phyloP scores from a whole-genome alignment of 2,329 filamentous ascomycete genomes.

The Coniochaeta prunicola region DNA sequence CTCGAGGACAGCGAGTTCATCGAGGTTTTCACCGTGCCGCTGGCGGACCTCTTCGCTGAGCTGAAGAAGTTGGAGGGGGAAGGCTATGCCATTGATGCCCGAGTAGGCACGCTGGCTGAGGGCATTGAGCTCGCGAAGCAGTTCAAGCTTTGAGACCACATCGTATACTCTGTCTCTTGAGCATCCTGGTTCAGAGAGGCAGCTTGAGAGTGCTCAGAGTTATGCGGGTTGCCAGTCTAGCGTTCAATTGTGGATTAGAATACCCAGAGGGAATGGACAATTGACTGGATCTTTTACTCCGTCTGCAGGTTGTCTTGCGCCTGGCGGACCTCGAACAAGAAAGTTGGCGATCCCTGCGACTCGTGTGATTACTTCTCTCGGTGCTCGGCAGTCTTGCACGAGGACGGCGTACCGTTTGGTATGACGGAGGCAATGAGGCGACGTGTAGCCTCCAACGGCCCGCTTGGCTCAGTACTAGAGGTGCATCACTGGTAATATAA shows the following conservation, averaged over 20 bases:
- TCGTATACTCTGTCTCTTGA: constrained; percentile 12
- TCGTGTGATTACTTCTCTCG: too few relatives aligned
- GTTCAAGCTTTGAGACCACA: constrained; percentile 27
- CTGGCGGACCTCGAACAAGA: too few relatives aligned
- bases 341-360: too few relatives aligned
- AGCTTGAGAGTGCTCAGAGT: too few relatives aligned
- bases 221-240: neutral
- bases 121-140: constrained; percentile 66
- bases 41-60: constrained; percentile 57
- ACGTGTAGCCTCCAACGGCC: neutral
- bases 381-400: too few relatives aligned
- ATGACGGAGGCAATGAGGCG: neutral
- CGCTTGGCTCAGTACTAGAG: neutral
- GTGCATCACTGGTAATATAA: neutral
- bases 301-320: too few relatives aligned
- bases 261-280: neutral
- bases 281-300: too few relatives aligned
- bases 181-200: too few relatives aligned
- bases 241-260: too few relatives aligned
- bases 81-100: constrained; percentile 72
- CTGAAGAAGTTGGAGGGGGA: constrained; percentile 59
- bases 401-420: too few relatives aligned
- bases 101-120: constrained; percentile 71
- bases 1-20: constrained; percentile 79
- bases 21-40: constrained; percentile 64